Percentiles rank a stretch among this genome's conserved stretches.
Evolutionary conservation across 805 yeast genomes (phyloP).

Genomic region (Monosporozyma aerobia): DNA sequence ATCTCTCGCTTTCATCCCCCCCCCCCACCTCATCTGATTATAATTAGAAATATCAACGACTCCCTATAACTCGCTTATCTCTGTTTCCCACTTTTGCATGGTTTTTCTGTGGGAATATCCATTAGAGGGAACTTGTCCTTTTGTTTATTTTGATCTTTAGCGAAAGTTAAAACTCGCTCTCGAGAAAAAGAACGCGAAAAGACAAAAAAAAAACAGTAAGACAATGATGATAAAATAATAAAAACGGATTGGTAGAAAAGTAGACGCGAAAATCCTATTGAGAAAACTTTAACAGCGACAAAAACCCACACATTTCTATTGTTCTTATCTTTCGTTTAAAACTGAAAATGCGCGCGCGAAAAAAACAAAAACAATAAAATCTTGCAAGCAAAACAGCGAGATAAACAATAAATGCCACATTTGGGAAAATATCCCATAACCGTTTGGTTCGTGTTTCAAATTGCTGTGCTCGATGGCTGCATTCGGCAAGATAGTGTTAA

Average conservation of each 20-base stretch:
- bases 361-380: not conserved
- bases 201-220: no score
- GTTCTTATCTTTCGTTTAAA: not conserved
- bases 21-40: no score
- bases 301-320: not conserved
- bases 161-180: not conserved
- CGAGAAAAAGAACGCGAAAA: not conserved
- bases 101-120: no score
- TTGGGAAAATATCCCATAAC: not conserved
- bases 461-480: not conserved
- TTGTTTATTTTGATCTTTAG: not conserved
- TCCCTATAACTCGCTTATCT: no score
- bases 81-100: no score
- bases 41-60: no score
- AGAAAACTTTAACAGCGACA: not conserved
- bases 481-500: not conserved
- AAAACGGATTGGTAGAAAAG: not conserved
- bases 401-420: not conserved
- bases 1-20: no score
- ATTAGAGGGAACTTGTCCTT: no score
- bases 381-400: not conserved
- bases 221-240: not conserved
- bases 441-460: not conserved
- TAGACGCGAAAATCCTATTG: not conserved
- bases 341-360: not conserved